Percentiles rank a stretch among this genome's conserved stretches.
Evolutionary conservation across 192 early-diverging fungal species (phyloP).

Genomic region (Piromyces finnis): DNA sequence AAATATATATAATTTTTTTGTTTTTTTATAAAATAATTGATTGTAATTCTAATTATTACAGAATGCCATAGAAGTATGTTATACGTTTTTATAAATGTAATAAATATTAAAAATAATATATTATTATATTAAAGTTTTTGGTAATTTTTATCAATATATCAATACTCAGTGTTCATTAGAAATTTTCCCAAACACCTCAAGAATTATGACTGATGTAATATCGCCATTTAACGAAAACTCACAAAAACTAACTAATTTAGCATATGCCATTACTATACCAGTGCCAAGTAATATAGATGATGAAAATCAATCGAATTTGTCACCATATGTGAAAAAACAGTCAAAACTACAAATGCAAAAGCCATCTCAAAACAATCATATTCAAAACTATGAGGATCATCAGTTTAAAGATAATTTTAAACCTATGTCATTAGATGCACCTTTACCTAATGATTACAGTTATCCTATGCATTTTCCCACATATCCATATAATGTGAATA

Average conservation of each 20-base stretch:
- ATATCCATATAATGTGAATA: background rate
- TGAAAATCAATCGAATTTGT: background rate
- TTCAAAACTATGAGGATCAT: no score
- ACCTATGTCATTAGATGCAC: background rate
- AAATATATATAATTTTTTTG: background rate
- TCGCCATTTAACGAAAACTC: background rate
- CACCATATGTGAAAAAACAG: no score
- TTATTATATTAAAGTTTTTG: background rate
- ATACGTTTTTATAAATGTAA: no score
- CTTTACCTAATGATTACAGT: background rate
- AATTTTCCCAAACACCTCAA: background rate
- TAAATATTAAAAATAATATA: background rate
- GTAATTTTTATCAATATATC: background rate
- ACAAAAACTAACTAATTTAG: background rate
- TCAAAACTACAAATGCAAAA: no score
- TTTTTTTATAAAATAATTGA: no score
- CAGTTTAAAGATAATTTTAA: background rate
- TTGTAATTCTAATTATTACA: no score
- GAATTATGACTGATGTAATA: background rate
- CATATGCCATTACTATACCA: background rate
- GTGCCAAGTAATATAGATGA: background rate
- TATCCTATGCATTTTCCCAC: background rate
- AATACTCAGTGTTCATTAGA: background rate
- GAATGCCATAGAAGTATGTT: no score
- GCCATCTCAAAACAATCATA: no score